Base-by-base conservation (phyloP, 768 basidiomycete species). In the Tricholoma terreum region DNA sequence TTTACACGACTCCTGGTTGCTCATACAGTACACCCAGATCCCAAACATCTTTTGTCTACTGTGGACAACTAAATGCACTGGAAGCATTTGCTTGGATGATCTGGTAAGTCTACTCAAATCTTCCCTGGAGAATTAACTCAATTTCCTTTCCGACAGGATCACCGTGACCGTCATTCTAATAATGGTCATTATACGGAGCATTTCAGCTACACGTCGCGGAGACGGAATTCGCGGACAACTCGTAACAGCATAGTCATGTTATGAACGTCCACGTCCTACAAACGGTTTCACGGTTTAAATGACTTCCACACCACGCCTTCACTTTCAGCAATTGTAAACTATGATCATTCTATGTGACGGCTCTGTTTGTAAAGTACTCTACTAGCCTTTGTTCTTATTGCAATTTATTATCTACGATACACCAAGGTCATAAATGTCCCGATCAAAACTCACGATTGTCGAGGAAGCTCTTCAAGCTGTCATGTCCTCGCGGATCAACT, bases 11-110 rank as follows among this genome's bases (percentile, higher is more conserved):
- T 21, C 58, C 10, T 40, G 38, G 33, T 11, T 21, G 34, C 34
- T 33, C 9, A 53, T 7, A 43, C 15, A 15, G 36, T 17, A 38
- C 45, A 50, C 19, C 12, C 50, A 74, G 75, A 50, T 79, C 74
- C 14, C 73, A 83, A 61, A 69, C 69, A 11, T 61, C 67, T 11
- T 81, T 83, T 60, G 71, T 76, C 11, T 90, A 90, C 59, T 93
- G 90, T 65, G 82, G 81, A 27, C 90, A 92, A 64, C 73, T 92
- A 33, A 91, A 90, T 54, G 89, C 90, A 4, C 70, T 88, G 1
- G 81, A 86, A 65, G 90, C 74, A 17, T 91, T 92, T 63, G 83
- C 87, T 7, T 92, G 90, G 90, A 64, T 87, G 12, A 80, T 82
- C 61, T 89, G 85, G 89, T 89, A 60, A 59, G 83, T 71, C 43